These are phyloP conservation scores for Lepiota brunneoincarnata DNA, from an alignment of 768 basidiomycete species.

Conservation along the genomic window DNA sequence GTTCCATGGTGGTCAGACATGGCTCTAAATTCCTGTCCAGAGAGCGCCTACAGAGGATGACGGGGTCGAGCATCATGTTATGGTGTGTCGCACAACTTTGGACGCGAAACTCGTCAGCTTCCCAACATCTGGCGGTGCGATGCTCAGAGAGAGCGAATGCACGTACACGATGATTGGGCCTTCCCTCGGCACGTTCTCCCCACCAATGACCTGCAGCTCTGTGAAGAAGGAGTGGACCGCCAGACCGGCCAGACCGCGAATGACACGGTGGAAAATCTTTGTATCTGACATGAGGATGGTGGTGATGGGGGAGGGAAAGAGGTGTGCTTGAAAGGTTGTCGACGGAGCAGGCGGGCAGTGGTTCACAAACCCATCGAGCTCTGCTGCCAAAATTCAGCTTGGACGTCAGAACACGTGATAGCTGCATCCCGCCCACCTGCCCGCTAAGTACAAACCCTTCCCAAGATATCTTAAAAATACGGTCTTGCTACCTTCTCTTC, in stretches of 20 bases:
- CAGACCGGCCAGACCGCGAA: conserved; percentile 68
- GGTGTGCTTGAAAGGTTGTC: not conserved
- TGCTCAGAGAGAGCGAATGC: not conserved
- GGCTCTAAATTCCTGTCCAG: not conserved
- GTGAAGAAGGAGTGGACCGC: conserved; percentile 87
- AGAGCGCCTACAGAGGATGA: conserved; percentile 64
- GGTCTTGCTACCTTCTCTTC: too few species aligned
- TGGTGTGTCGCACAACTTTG: conserved; percentile 54
- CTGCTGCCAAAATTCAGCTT: conserved; percentile 5
- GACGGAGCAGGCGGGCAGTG: not conserved
- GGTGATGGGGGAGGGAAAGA: not conserved
- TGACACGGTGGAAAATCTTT: conserved; percentile 60
- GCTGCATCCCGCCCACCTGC: too few species aligned
- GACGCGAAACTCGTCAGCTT: conserved; percentile 1
- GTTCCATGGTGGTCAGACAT: conserved; percentile 2
- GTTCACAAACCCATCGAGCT: conserved; percentile 1
- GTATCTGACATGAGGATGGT: conserved; percentile 30
- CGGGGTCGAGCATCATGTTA: conserved; percentile 94
- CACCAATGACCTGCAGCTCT: conserved; percentile 82
- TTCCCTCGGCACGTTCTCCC: conserved; percentile 81
- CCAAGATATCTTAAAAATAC: too few species aligned
- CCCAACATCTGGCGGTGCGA: conserved; percentile 1
- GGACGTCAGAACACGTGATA: not conserved
- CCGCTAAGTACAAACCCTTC: not conserved
- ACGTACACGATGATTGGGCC: conserved; percentile 94